Evolutionary conservation across 768 basidiomycete species (phyloP).

Genomic region (Porpolomopsis calyptriformis): DNA sequence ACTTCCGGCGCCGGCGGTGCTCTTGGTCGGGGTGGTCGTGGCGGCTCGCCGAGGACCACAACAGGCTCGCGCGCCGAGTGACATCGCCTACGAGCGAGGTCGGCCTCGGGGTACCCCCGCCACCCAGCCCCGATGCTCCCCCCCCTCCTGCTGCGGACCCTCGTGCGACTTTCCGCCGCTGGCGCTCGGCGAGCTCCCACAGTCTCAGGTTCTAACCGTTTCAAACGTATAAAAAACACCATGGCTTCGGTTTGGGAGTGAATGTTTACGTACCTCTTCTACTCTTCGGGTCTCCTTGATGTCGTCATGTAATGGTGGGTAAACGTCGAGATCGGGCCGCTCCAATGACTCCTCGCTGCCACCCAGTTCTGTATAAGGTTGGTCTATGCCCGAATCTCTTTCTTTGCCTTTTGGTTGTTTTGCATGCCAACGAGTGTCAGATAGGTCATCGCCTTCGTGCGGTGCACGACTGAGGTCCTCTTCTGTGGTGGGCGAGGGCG

Average conservation of each 20-base stretch:
- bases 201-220: conserved; percentile 51
- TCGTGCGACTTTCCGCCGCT: conserved; percentile 61
- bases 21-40: too few species aligned
- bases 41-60: conserved; percentile 38
- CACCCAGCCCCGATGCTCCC: too few species aligned
- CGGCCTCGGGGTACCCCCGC: conserved; percentile 12
- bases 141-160: conserved; percentile 41
- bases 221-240: not conserved
- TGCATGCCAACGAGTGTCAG: conserved; percentile 10
- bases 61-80: conserved; percentile 45
- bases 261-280: conserved; percentile 45
- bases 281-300: conserved; percentile 57
- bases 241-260: not conserved
- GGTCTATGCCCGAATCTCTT: conserved; percentile 22
- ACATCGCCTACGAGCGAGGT: conserved; percentile 48
- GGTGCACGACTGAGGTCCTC: conserved; percentile 34
- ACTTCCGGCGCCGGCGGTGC: too few species aligned
- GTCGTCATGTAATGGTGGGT: conserved; percentile 62
- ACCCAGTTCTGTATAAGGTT: conserved; percentile 7
- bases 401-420: conserved; percentile 18
- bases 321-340: conserved; percentile 23
- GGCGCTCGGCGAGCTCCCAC: conserved; percentile 72
- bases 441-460: conserved; percentile 20
- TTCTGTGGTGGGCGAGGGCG: conserved; percentile 32
- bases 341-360: conserved; percentile 19